A percentile compares a stretch with the other conserved stretches of the same genome.
Conservation (phyloP, 257 asterid genomes). For the Solanum pennellii region DNA sequence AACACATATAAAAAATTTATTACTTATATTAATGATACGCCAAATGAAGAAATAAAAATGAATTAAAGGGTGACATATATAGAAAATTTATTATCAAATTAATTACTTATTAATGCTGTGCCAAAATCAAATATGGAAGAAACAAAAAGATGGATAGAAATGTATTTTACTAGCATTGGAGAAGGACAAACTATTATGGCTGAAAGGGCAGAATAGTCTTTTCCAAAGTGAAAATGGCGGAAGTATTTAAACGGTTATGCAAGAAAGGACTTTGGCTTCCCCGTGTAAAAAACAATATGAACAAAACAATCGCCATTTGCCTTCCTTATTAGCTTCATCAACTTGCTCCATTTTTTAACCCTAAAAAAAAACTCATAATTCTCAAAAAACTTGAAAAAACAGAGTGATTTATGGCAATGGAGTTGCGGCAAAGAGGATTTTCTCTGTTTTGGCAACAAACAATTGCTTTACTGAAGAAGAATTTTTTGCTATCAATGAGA, state of each 20-base stretch:
- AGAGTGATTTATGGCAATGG: slow-evolving; percentile 3
- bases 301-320: not conserved
- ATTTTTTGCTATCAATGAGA: slow-evolving; percentile 13
- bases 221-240: not conserved
- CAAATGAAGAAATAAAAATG: not conserved
- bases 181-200: not conserved
- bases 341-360: not conserved
- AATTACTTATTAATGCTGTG: not conserved
- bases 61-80: not conserved
- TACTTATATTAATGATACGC: not conserved
- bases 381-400: not conserved
- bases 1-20: not conserved
- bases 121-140: not conserved
- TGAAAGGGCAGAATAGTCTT: not conserved
- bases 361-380: not conserved
- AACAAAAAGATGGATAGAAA: not conserved
- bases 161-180: not conserved
- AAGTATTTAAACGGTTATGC: not conserved
- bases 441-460: slow-evolving; percentile 23
- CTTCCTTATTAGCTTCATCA: not conserved
- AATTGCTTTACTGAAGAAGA: slow-evolving; percentile 26
- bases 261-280: not conserved
- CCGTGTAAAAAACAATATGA: not conserved
- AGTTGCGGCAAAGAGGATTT: slow-evolving; percentile 13
- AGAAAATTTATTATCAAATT: not conserved